Percentiles rank a stretch among this genome's conserved stretches.
Conservation (phyloP, 169 alveolate genomes). For the Theileria orientalis region DNA sequence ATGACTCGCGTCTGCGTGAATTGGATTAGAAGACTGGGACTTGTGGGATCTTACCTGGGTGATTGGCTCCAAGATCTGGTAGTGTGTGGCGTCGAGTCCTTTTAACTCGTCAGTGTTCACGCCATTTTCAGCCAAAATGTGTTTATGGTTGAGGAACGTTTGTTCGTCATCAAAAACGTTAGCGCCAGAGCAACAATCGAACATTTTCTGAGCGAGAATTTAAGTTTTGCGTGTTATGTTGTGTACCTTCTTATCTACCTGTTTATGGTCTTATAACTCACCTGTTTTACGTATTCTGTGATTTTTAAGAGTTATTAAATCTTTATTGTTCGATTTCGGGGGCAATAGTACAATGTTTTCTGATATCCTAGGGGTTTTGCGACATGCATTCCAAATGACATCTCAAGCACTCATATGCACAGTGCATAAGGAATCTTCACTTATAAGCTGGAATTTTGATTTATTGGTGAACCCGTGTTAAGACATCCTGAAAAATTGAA, state of each 20-base stretch:
- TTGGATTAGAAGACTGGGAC: not conserved
- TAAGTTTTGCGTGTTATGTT: not conserved
- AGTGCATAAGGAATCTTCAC: conserved; percentile 24
- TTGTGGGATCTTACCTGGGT: conserved; percentile 41
- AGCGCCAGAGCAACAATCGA: conserved; percentile 57
- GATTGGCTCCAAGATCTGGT: conserved; percentile 66
- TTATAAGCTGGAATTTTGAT: not conserved
- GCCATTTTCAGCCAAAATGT: conserved; percentile 57
- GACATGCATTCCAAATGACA: not conserved
- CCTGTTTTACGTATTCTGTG: no score
- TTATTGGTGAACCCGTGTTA: not conserved
- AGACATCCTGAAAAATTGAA: not conserved
- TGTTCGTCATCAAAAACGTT: conserved; percentile 16
- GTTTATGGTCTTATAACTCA: no score
- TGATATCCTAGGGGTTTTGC: not conserved
- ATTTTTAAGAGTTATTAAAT: no score
- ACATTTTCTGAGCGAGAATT: conserved; percentile 7
- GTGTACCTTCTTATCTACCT: no score
- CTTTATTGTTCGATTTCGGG: no score
- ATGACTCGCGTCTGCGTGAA: conserved; percentile 72
- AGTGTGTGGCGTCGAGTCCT: conserved; percentile 58
- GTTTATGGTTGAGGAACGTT: conserved; percentile 37
- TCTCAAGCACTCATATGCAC: conserved; percentile 28
- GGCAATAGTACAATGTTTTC: no score
- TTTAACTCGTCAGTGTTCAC: conserved; percentile 41